These are phyloP conservation scores for Rhododendron ovatum DNA, from an alignment of 148 eudicot genomes.

Conservation along the genomic window DNA sequence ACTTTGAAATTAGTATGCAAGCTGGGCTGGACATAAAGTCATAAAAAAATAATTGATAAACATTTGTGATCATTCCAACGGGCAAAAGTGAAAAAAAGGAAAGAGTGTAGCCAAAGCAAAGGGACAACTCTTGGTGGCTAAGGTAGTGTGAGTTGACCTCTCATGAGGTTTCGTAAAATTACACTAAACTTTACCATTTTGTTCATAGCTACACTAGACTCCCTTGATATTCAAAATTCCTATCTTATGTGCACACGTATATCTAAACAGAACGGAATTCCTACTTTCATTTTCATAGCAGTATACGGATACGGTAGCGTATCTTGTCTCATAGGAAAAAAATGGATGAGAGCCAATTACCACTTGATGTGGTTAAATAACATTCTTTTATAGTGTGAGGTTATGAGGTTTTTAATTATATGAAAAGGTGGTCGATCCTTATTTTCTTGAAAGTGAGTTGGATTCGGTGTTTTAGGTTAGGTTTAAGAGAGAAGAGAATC, in stretches of 20 bases:
- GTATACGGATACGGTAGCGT: background rate
- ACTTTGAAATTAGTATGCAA: no score
- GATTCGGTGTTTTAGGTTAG: no score
- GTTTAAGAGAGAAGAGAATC: background rate
- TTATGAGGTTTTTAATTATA: no score
- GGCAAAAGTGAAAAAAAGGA: background rate
- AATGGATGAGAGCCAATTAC: no score
- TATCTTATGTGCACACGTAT: background rate
- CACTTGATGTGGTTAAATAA: background rate
- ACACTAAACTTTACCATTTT: background rate
- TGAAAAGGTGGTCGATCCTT: no score
- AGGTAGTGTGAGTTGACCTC: background rate
- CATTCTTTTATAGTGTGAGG: background rate
- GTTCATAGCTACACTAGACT: background rate
- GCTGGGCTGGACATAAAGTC: no score
- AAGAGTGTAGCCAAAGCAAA: background rate
- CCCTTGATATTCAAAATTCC: background rate
- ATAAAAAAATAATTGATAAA: background rate
- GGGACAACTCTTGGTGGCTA: background rate
- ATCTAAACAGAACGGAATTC: background rate
- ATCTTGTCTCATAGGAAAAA: background rate
- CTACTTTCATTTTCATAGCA: background rate
- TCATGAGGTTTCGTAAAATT: background rate
- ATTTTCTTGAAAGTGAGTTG: no score
- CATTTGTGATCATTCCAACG: background rate